Conservation (phyloP, 768 basidiomycete species). For the Xerocomellus amylosporus region DNA sequence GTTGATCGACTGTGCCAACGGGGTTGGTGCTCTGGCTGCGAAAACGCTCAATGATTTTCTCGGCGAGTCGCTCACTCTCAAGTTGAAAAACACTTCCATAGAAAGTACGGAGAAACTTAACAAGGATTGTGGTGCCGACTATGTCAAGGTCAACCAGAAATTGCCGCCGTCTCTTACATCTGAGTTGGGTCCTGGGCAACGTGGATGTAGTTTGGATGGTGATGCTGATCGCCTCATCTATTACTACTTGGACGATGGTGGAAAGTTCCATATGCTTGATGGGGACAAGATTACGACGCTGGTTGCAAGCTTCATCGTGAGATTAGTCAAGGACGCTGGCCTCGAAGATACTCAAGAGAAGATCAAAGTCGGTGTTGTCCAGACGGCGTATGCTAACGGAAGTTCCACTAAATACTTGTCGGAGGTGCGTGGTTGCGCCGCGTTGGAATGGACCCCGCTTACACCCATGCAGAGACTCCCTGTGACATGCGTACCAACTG, state of each 20-base stretch:
- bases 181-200: constrained; percentile 63
- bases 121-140: constrained; percentile 90
- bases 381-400: constrained; percentile 98
- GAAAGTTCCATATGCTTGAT: constrained; percentile 87
- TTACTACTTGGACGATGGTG: constrained; percentile 79
- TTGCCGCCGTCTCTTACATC: constrained; percentile 74
- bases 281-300: constrained; percentile 98
- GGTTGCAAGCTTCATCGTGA: constrained; percentile 89
- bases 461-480: constrained; percentile 69
- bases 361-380: constrained; percentile 90
- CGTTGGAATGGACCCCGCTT: constrained; percentile 2
- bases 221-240: constrained; percentile 98
- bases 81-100: constrained; percentile 66
- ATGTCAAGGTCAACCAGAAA: constrained; percentile 89
- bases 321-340: constrained; percentile 82
- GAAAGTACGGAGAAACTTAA: constrained; percentile 74
- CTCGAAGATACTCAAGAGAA: constrained; percentile 53
- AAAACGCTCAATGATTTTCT: constrained; percentile 59
- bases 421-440: constrained; percentile 48
- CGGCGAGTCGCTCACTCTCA: constrained; percentile 55
- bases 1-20: constrained; percentile 97
- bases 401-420: constrained; percentile 91
- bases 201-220: constrained; percentile 93
- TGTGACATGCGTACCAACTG: constrained; percentile 92
- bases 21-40: constrained; percentile 82